Evolutionary conservation across 495 filamentous ascomycete genomes (phyloP).

Genomic region (Daldinia childiae): DNA sequence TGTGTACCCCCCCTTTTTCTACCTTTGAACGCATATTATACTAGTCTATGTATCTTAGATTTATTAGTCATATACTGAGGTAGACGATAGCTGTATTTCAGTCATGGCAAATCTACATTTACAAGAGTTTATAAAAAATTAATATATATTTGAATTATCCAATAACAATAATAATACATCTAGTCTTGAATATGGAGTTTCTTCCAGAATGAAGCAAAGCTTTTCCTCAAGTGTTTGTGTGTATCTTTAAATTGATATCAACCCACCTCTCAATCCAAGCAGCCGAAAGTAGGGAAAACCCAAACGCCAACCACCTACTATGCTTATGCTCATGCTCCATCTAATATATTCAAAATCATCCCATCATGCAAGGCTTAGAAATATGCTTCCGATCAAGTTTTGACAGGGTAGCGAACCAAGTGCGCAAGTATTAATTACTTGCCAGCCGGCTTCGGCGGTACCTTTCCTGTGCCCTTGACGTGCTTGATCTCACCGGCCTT

Average conservation of each 20-base stretch:
- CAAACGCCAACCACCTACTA: constrained; percentile 35
- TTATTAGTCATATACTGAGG: not conserved
- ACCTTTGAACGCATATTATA: constrained; percentile 22
- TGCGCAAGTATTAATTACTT: constrained; percentile 1
- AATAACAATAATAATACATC: constrained; percentile 11
- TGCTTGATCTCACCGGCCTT: constrained; percentile 56
- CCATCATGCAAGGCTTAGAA: constrained; percentile 23
- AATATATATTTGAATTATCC: not conserved
- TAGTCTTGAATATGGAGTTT: constrained; percentile 3
- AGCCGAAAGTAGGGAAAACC: not conserved
- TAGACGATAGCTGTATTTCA: not conserved
- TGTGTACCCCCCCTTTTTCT: not conserved
- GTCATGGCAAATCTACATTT: too few relatives aligned
- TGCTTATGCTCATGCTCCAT: constrained; percentile 2
- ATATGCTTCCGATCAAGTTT: constrained; percentile 8
- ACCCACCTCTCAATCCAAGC: not conserved
- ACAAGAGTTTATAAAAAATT: not conserved
- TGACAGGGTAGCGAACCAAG: constrained; percentile 17
- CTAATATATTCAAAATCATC: constrained; percentile 14
- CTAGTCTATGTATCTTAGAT: not conserved
- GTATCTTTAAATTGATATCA: constrained; percentile 7
- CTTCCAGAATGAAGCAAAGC: constrained; percentile 8
- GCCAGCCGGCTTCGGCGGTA: constrained; percentile 10
- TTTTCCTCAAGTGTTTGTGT: not conserved
- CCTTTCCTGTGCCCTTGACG: constrained; percentile 42